phyloP scores from a whole-genome alignment of 306 rosid genomes.

The Cotoneaster glaucophyllus region DNA sequence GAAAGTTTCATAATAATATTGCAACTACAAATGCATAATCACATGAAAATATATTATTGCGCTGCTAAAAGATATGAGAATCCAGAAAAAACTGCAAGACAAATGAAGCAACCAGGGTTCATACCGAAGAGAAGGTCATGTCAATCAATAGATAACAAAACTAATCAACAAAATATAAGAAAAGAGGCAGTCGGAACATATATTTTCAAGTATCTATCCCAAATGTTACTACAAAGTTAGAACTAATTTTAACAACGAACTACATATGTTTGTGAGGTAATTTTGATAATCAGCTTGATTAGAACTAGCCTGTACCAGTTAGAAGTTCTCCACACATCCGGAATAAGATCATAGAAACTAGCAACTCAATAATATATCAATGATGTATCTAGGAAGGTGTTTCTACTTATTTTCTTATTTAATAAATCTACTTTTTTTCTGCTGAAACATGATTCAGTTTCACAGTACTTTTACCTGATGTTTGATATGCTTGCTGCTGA shows the following conservation, averaged over 20 bases:
- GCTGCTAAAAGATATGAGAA: background rate
- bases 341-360: background rate
- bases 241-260: background rate
- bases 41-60: background rate
- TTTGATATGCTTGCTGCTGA: conserved; percentile 64
- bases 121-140: background rate
- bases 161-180: background rate
- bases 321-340: background rate
- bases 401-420: background rate
- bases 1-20: background rate
- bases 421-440: conserved; percentile 50
- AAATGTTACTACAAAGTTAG: background rate
- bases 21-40: background rate
- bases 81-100: background rate
- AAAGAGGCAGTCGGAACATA: background rate
- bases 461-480: conserved; percentile 43
- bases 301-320: background rate
- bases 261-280: background rate
- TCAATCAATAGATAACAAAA: background rate
- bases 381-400: conserved; percentile 44
- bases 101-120: background rate
- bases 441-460: conserved; percentile 40
- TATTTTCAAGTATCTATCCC: background rate
- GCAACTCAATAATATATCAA: conserved; percentile 60
- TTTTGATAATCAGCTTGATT: background rate